Conservation (phyloP, 768 basidiomycete genomes). For the Lactarius indigo region DNA sequence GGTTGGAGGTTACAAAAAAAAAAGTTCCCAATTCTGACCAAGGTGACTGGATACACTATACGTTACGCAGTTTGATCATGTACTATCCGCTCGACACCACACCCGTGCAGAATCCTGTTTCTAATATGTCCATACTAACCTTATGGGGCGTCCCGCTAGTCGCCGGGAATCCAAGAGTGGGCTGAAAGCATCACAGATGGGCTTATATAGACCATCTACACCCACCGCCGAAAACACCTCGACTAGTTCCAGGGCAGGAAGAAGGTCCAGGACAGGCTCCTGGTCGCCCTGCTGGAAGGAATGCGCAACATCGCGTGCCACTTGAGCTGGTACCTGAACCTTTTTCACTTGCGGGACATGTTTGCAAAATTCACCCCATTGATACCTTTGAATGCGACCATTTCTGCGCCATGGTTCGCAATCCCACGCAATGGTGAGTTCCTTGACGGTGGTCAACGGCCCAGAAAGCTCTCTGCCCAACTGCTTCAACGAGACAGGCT, state of each 20-base stretch:
- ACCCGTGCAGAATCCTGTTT: too few species aligned
- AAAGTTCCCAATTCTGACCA: too few species aligned
- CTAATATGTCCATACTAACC: too few species aligned
- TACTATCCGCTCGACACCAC: too few species aligned
- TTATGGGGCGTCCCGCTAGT: background rate
- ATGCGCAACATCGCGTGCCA: background rate
- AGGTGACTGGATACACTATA: too few species aligned
- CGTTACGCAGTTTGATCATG: too few species aligned
- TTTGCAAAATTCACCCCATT: background rate
- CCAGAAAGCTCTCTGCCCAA: background rate
- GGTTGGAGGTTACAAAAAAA: too few species aligned
- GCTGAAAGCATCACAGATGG: background rate
- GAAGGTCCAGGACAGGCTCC: background rate
- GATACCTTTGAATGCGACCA: background rate
- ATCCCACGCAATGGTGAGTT: background rate
- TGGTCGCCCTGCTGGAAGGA: background rate
- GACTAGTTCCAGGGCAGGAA: background rate
- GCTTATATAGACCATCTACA: background rate
- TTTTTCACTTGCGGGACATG: background rate
- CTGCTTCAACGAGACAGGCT: background rate
- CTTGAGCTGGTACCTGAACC: background rate
- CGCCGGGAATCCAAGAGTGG: background rate
- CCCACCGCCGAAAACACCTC: background rate
- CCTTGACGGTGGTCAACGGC: background rate
- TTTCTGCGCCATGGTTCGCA: background rate